A percentile compares a stretch with the other conserved stretches of the same genome.
These are phyloP conservation scores for Achaetomiella virescens DNA, from an alignment of 495 filamentous ascomycete genomes.

Conservation along the genomic window DNA sequence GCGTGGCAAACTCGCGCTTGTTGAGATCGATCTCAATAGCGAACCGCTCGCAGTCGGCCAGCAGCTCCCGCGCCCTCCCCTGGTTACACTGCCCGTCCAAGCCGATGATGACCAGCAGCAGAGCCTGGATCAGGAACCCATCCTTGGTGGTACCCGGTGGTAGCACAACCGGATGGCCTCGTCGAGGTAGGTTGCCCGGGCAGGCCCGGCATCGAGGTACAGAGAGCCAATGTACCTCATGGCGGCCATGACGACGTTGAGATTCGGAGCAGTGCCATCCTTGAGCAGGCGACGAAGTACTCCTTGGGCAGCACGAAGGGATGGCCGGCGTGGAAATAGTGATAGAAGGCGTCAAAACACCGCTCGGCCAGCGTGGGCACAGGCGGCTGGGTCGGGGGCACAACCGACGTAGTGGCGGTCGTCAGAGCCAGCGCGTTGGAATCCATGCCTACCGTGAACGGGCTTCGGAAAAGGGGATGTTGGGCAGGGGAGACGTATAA, in stretches of 20 bases:
- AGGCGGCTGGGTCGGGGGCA: constrained; percentile 24
- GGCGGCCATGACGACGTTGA: constrained; percentile 48
- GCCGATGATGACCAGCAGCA: constrained; percentile 69
- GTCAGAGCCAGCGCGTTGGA: constrained; percentile 27
- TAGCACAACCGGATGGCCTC: constrained; percentile 52
- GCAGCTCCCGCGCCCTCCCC: constrained; percentile 56
- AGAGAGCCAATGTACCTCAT: constrained; percentile 66
- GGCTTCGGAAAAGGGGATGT: constrained; percentile 33
- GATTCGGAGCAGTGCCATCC: constrained; percentile 28
- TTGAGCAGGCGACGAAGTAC: constrained; percentile 41
- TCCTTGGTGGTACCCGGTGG: constrained; percentile 46
- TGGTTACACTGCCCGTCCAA: constrained; percentile 71
- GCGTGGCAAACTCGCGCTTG: constrained; percentile 44
- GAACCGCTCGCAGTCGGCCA: constrained; percentile 59
- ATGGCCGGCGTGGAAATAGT: constrained; percentile 64
- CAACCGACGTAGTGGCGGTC: constrained; percentile 11
- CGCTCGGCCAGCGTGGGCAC: constrained; percentile 37
- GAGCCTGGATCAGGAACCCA: constrained; percentile 68
- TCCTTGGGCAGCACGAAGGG: constrained; percentile 55
- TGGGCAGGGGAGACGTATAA: constrained; percentile 30
- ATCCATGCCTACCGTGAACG: constrained; percentile 28
- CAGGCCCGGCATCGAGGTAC: constrained; percentile 47
- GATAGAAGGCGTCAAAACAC: constrained; percentile 52
- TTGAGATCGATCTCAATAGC: constrained; percentile 74
- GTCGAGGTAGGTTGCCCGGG: constrained; percentile 48